Percentiles rank a stretch among this genome's conserved stretches.
Evolutionary conservation across 495 filamentous ascomycete genomes (phyloP).

Genomic region (Aspergillus asperescens): DNA sequence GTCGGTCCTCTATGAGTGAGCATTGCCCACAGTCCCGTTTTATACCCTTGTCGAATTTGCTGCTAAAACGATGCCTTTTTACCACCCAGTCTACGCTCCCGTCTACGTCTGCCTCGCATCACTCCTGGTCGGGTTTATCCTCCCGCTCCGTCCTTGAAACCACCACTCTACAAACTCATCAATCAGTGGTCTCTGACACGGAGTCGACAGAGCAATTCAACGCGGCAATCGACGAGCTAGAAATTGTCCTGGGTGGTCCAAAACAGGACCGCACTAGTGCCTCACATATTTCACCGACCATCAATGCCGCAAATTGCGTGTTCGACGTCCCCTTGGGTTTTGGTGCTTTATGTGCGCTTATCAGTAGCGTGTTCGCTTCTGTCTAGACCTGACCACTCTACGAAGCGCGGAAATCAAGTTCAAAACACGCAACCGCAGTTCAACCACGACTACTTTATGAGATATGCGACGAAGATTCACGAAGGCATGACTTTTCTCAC

Average conservation of each 20-base stretch:
- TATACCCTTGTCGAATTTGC: not conserved
- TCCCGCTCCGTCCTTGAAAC: conserved; percentile 43
- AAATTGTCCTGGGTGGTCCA: not conserved
- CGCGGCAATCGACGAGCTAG: conserved; percentile 57
- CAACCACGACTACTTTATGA: conserved; percentile 7
- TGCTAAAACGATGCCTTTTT: conserved; percentile 27
- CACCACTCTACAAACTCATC: not conserved
- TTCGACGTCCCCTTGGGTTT: conserved; percentile 2
- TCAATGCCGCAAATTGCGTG: conserved; percentile 11
- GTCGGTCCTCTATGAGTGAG: conserved; percentile 48
- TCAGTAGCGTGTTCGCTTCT: conserved; percentile 8
- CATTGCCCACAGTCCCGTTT: conserved; percentile 25
- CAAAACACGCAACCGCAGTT: not conserved
- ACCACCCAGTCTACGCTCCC: conserved; percentile 41
- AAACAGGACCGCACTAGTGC: not conserved
- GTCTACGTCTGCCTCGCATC: conserved; percentile 44
- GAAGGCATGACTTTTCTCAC: conserved; percentile 4
- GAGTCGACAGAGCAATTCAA: conserved; percentile 54
- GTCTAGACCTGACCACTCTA: not conserved
- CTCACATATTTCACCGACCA: conserved; percentile 18
- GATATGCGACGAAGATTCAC: conserved; percentile 3
- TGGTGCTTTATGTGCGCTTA: conserved; percentile 20
- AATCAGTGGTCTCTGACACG: not conserved
- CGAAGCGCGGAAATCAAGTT: not conserved
- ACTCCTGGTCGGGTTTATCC: conserved; percentile 42